Conservation (phyloP, 2,329 filamentous ascomycete genomes). For the Teratosphaeria gauchensis region DNA sequence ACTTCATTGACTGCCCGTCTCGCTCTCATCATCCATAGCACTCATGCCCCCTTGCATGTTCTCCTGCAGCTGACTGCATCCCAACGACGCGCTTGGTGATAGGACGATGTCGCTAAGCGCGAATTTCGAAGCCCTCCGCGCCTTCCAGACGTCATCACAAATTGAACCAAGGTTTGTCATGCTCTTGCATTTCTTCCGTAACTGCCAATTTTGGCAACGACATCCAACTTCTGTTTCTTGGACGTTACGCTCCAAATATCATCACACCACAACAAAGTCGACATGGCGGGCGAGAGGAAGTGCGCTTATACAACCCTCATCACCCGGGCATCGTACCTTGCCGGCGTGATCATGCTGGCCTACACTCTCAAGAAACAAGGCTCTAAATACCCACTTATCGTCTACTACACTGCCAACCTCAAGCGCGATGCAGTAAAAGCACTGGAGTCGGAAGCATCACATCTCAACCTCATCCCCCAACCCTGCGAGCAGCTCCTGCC, state of each 20-base stretch:
- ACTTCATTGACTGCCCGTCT: no score
- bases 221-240: no score
- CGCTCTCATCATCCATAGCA: no score
- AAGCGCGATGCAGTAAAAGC: conserved; percentile 30
- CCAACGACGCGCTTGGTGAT: no score
- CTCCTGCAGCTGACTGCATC: no score
- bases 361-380: conserved; percentile 39
- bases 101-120: no score
- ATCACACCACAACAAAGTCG: background rate
- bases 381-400: conserved; percentile 39
- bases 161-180: background rate
- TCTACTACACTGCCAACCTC: conserved; percentile 40
- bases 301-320: conserved; percentile 43
- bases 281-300: conserved; percentile 1
- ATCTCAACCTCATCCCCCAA: conserved; percentile 32
- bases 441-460: conserved; percentile 32
- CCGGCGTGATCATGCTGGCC: conserved; percentile 42
- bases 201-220: background rate
- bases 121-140: background rate
- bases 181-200: background rate
- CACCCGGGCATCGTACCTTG: conserved; percentile 43
- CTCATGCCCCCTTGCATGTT: no score
- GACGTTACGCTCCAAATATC: background rate
- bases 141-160: background rate
- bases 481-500: conserved; percentile 33